A percentile compares a stretch with the other conserved stretches of the same genome.
Evolutionary conservation across 257 asterid species (phyloP).

Genomic region (Solanum chiquidenum): DNA sequence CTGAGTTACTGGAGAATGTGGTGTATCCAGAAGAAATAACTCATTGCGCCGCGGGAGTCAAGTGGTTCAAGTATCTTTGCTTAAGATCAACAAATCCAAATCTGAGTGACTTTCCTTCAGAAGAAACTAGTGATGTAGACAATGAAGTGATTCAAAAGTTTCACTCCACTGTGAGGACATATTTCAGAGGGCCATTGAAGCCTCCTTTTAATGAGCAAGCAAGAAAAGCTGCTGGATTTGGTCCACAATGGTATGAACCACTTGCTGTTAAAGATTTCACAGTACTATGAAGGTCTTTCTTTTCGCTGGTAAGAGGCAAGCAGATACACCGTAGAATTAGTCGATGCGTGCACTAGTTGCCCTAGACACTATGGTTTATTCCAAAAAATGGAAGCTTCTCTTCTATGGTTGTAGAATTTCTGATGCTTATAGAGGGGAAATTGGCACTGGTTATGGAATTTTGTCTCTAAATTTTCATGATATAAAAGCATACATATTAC

Average conservation of each 20-base stretch:
- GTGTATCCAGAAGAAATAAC: conserved; percentile 90
- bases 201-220: conserved; percentile 90
- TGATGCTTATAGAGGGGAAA: background rate
- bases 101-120: background rate
- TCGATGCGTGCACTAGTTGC: background rate
- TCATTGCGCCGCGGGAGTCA: conserved; percentile 89
- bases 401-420: background rate
- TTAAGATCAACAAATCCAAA: conserved; percentile 27
- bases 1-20: conserved; percentile 67
- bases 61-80: conserved; percentile 78
- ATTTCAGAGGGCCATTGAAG: conserved; percentile 86
- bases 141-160: conserved; percentile 57
- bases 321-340: background rate
- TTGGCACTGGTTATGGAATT: background rate
- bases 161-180: conserved; percentile 51
- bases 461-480: background rate
- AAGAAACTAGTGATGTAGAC: conserved; percentile 8
- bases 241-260: conserved; percentile 89
- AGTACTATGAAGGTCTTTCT: background rate
- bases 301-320: background rate
- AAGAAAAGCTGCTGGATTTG: conserved; percentile 82
- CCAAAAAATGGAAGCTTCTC: background rate
- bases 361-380: background rate
- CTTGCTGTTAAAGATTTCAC: conserved; percentile 48
- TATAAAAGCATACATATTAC: background rate